These are phyloP conservation scores for Pistacia vera DNA, from an alignment of 345 rosid genomes.

Conservation along the genomic window DNA sequence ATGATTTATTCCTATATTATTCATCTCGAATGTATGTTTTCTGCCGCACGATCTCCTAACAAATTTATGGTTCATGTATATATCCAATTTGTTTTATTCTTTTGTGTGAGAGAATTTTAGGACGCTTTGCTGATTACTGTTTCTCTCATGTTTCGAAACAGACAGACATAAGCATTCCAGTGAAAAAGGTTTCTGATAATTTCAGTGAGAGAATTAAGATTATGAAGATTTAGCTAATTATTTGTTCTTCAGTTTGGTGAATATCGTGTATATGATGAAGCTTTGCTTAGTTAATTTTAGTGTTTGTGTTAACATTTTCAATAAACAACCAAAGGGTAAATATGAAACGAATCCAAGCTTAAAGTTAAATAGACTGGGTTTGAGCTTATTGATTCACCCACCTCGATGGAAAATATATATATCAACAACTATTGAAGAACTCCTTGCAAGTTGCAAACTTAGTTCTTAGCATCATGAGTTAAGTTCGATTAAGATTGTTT, in stretches of 20 bases:
- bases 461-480: no score
- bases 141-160: conserved; percentile 21
- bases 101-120: conserved; percentile 20
- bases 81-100: conserved; percentile 7
- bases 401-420: no score
- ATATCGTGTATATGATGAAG: background rate
- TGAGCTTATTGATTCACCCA: no score
- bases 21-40: no score
- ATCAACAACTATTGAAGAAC: no score
- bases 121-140: conserved; percentile 6
- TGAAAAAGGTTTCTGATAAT: background rate
- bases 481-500: no score
- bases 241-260: background rate
- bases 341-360: no score
- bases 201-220: background rate
- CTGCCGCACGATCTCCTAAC: no score
- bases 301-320: background rate
- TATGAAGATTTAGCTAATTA: background rate
- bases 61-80: conserved; percentile 12
- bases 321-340: background rate
- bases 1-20: no score
- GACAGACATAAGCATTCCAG: background rate
- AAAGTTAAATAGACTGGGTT: no score
- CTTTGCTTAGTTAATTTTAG: background rate
- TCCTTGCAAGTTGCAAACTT: no score